Evolutionary conservation across 2,329 filamentous ascomycete genomes (phyloP).

Genomic region (Mycosphaerelloides madeirae): DNA sequence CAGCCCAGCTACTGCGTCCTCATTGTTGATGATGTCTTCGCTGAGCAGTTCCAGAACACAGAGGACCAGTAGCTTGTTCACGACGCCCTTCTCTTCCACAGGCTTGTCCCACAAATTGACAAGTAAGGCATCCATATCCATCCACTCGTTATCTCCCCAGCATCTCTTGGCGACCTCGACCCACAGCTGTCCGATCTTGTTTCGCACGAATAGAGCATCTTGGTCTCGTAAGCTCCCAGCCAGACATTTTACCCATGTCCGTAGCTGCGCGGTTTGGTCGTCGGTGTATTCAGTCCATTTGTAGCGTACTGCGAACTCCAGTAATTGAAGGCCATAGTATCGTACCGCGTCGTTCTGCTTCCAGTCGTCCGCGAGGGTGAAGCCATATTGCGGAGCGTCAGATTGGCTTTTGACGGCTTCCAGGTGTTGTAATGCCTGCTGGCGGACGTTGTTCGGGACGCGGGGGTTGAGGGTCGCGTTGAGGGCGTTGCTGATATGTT

Average conservation of each 20-base stretch:
- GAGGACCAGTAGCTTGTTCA: conserved; percentile 81
- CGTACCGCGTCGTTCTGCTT: conserved; percentile 75
- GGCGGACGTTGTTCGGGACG: conserved; percentile 74
- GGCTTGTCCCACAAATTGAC: conserved; percentile 67
- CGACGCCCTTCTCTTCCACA: conserved; percentile 35
- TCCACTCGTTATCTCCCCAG: conserved; percentile 83
- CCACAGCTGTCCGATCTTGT: conserved; percentile 93
- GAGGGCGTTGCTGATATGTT: conserved; percentile 76
- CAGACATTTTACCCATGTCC: conserved; percentile 73
- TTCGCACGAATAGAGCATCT: conserved; percentile 79
- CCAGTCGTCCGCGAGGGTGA: conserved; percentile 70
- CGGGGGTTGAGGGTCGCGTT: conserved; percentile 79
- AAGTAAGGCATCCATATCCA: conserved; percentile 84
- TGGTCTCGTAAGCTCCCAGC: conserved; percentile 64
- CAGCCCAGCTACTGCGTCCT: conserved; percentile 79
- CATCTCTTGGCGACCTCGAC: conserved; percentile 87
- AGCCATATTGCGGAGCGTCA: conserved; percentile 80
- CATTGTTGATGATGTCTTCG: conserved; percentile 84
- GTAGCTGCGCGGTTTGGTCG: conserved; percentile 63
- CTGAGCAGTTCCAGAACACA: conserved; percentile 86
- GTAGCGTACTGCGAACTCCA: conserved; percentile 86
- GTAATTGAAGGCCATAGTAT: conserved; percentile 86
- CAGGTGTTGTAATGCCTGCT: conserved; percentile 78
- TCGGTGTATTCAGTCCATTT: conserved; percentile 69
- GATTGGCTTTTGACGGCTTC: conserved; percentile 76